Evolutionary conservation across 2,329 filamentous ascomycete species (phyloP), one percentile per base, ranked within the genome.

Genomic region (Zymoseptoria ardabiliae): DNA sequence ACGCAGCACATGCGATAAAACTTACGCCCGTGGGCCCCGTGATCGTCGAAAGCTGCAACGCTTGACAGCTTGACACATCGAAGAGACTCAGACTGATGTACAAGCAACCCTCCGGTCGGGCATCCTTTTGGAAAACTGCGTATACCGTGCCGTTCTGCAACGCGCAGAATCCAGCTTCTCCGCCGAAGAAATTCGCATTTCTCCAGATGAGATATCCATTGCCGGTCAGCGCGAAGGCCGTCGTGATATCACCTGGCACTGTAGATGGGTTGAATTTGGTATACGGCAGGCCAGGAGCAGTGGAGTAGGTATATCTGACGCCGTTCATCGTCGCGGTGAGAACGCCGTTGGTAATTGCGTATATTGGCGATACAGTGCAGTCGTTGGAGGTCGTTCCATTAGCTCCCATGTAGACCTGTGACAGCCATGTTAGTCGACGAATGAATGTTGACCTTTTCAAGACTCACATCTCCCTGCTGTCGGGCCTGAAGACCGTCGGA

Each of bases 371-470:
- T 11, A 61, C 61, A 13, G 67, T 66, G 55, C 69, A 71, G 50
- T 71, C 69, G 51, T 70, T 69, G 8, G 67, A 68, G n/a, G 66
- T 61, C n/a, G 66, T 66, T 9, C 69, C 69, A 25, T 68, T 63
- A 20, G 64, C 63, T 19, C 54, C 58, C 23, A 71, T 61, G 53
- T 66, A 71, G 25, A 63, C 58, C 25, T 28, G 25, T 28, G 25
- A 8, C 25, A 28, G 25, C 25, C 25, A 28, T 28, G 9, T 28
- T 8, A 28, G 25, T 28, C 25, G 25, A 28, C 25, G 25, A 28
- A 28, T 28, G 25, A 8, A 28, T 28, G 25, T 28, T 8, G 9
- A 28, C 25, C 25, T 28, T 28, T 28, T 9, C 25, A 28, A 28
- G 25, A 28, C 25, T 28, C 9, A 28, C 25, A 6, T 60, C 59